Conservation (phyloP, 768 basidiomycete species). For the Tulasnella sp. region DNA sequence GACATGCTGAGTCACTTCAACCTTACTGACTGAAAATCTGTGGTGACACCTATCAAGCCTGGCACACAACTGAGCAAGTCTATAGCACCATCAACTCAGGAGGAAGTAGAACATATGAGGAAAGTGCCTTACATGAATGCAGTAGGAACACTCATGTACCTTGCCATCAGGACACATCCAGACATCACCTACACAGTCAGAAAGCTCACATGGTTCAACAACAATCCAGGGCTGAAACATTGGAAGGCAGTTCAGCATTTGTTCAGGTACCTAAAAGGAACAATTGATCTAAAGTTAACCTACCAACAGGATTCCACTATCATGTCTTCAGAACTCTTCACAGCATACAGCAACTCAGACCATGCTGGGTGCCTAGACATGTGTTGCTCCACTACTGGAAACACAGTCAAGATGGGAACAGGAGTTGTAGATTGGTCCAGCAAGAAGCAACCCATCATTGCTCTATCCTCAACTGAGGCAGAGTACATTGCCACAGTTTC, state of each 20-base stretch:
- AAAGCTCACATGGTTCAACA: constrained; percentile 12
- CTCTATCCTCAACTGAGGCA: constrained; percentile 28
- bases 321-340: background rate
- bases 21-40: background rate
- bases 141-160: constrained; percentile 17
- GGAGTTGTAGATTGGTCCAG: constrained; percentile 33
- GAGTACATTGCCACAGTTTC: constrained; percentile 24
- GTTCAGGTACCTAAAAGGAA: constrained; percentile 11
- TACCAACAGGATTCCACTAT: constrained; percentile 2
- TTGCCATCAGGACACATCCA: constrained; percentile 23
- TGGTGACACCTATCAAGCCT: background rate
- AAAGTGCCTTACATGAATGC: constrained; percentile 15
- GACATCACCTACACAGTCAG: constrained; percentile 24
- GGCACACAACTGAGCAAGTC: background rate
- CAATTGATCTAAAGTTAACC: background rate
- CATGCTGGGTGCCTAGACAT: constrained; percentile 24
- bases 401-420: constrained; percentile 28
- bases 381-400: constrained; percentile 31
- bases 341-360: constrained; percentile 26
- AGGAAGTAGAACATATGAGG: background rate
- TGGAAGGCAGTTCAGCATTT: constrained; percentile 29
- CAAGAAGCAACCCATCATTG: constrained; percentile 32
- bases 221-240: constrained; percentile 20
- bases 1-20: background rate
- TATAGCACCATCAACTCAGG: background rate